Conservation (phyloP, 805 yeast species). For the Kuraishia capsulata region DNA sequence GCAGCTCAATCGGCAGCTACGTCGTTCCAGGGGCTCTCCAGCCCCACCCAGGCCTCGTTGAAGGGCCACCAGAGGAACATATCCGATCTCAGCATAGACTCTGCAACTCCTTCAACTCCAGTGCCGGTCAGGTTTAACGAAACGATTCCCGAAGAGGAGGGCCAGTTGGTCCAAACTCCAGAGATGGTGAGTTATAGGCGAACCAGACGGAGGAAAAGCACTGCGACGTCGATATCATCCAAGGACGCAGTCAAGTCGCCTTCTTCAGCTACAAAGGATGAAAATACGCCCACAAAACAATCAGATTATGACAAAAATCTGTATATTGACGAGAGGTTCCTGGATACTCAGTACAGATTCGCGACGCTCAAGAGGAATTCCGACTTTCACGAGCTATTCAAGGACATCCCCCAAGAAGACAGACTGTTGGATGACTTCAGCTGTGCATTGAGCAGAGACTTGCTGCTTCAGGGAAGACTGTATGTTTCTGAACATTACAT, state of each 20-base stretch:
- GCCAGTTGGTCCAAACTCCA: conserved; percentile 10
- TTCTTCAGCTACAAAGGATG: neutral
- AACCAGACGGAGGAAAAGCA: conserved; percentile 11
- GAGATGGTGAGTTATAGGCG: conserved; percentile 21
- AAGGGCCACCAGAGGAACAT: conserved; percentile 9
- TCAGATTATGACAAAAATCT: conserved; percentile 26
- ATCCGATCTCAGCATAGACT: conserved; percentile 12
- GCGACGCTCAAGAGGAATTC: conserved; percentile 57
- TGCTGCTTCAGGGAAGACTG: conserved; percentile 77
- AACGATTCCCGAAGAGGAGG: conserved; percentile 4
- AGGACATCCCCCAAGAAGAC: conserved; percentile 59
- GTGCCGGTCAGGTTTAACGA: neutral
- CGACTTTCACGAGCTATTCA: conserved; percentile 73
- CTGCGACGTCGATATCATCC: conserved; percentile 10
- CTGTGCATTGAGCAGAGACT: conserved; percentile 85
- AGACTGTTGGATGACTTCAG: conserved; percentile 76
- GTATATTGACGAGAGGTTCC: conserved; percentile 50
- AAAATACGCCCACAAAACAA: conserved; percentile 5
- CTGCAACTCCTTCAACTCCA: conserved; percentile 5
- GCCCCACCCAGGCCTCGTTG: neutral
- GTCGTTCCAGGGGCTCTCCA: neutral
- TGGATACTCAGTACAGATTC: conserved; percentile 50
- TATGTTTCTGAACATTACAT: conserved; percentile 71
- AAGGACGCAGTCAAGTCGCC: conserved; percentile 3
- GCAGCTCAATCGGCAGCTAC: conserved; percentile 2